These are phyloP conservation scores for Exobasidium rhododendri DNA, from an alignment of 1,284 basidiomycete genomes.

Conservation along the genomic window DNA sequence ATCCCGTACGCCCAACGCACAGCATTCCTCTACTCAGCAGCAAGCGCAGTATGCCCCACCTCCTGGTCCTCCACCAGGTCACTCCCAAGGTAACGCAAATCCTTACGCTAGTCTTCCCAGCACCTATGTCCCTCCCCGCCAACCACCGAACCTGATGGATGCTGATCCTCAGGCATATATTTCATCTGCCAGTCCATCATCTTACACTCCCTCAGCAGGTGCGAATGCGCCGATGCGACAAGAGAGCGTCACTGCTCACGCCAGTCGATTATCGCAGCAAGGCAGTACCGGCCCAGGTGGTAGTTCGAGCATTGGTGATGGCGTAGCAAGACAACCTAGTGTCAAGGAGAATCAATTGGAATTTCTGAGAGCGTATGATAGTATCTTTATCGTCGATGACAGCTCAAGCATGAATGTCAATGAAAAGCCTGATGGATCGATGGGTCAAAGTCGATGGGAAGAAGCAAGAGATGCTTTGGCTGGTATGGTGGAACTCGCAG, in stretches of 20 bases:
- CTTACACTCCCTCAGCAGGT: neutral
- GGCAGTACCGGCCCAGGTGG: neutral
- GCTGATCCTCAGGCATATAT: neutral
- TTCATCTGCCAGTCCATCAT: constrained; percentile 1
- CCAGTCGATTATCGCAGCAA: constrained; percentile 13
- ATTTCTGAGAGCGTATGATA: constrained; percentile 22
- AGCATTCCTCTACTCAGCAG: neutral
- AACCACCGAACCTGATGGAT: neutral
- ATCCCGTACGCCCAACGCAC: constrained; percentile 4
- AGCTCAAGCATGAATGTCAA: constrained; percentile 30
- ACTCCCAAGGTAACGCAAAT: neutral
- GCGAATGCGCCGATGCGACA: constrained; percentile 1
- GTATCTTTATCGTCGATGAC: constrained; percentile 39
- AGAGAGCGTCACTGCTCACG: constrained; percentile 15
- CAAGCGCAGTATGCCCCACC: constrained; percentile 15
- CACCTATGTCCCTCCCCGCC: neutral
- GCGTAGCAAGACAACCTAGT: neutral
- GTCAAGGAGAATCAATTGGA: constrained; percentile 21
- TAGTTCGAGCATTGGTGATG: too few species aligned
- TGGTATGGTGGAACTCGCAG: constrained; percentile 33
- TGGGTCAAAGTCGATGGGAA: constrained; percentile 24
- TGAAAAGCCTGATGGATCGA: constrained; percentile 22
- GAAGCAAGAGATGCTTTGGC: constrained; percentile 31
- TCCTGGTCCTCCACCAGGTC: constrained; percentile 14
- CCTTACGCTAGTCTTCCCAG: neutral